These are phyloP conservation scores for Colletotrichum horii DNA, from an alignment of 2,329 filamentous ascomycete genomes.

Conservation along the genomic window DNA sequence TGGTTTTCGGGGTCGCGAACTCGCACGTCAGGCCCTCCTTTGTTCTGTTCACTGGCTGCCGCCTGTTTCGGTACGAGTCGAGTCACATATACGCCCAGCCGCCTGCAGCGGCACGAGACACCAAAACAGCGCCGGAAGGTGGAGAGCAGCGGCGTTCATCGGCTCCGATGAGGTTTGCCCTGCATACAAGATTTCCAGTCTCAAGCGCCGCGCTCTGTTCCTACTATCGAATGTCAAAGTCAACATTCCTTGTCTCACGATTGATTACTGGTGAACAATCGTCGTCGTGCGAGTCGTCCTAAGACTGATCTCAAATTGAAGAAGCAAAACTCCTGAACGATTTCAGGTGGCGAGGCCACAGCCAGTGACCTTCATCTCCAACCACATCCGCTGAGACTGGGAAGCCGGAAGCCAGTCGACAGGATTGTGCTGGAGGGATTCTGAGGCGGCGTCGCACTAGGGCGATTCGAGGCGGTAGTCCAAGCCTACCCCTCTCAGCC, in stretches of 20 bases:
- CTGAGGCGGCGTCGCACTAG: not conserved
- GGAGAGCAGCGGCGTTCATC: not conserved
- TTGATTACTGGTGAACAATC: not conserved
- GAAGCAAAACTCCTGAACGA: not conserved
- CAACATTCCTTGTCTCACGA: not conserved
- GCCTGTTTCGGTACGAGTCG: not conserved
- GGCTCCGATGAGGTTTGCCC: not conserved
- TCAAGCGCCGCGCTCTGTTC: not conserved
- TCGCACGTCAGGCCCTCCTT: not conserved
- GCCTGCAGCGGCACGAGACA: not conserved
- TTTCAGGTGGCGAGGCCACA: not conserved
- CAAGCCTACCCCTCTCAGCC: constrained; percentile 13
- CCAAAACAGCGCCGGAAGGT: not conserved
- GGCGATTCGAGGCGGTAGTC: not conserved
- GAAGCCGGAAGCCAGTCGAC: not conserved
- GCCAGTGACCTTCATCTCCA: not conserved
- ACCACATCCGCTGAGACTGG: not conserved
- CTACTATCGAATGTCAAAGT: not conserved
- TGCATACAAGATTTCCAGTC: not conserved
- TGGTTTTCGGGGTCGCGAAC: not conserved
- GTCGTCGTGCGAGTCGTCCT: constrained; percentile 3
- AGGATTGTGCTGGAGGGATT: not conserved
- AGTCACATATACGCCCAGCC: not conserved
- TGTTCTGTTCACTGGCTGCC: not conserved
- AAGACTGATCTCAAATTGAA: not conserved